phyloP scores from a whole-genome alignment of 78 protist species.

The slime mould (Dictyostelium discoideum) region dicty_2.7 NC_007090.3:4894001-4894500 shows the following conservation, averaged over 20 bases:
- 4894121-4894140: slow-evolving; percentile 22
- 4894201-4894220: slow-evolving; percentile 11
- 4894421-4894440: not conserved
- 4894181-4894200: slow-evolving; percentile 64
- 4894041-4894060: not conserved
- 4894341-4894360: slow-evolving; percentile 48
- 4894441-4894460: slow-evolving; percentile 48
- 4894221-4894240: slow-evolving; percentile 50
- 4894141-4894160: not conserved
- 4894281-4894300: slow-evolving; percentile 57
- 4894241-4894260: slow-evolving; percentile 28
- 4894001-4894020: not conserved
- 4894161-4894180: slow-evolving; percentile 40
- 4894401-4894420: slow-evolving; percentile 68
- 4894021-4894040: not conserved
- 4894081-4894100: not conserved
- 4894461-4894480: slow-evolving; percentile 51
- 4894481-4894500: slow-evolving; percentile 43
- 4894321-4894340: slow-evolving; percentile 3
- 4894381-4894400: slow-evolving; percentile 47
- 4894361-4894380: slow-evolving; percentile 24
- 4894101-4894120: not conserved
- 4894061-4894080: not conserved
- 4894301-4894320: slow-evolving; percentile 65
- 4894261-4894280: slow-evolving; percentile 18